These are phyloP conservation scores for Kodamaea hsintzibuensis DNA, from an alignment of 805 yeast species.

Conservation along the genomic window DNA sequence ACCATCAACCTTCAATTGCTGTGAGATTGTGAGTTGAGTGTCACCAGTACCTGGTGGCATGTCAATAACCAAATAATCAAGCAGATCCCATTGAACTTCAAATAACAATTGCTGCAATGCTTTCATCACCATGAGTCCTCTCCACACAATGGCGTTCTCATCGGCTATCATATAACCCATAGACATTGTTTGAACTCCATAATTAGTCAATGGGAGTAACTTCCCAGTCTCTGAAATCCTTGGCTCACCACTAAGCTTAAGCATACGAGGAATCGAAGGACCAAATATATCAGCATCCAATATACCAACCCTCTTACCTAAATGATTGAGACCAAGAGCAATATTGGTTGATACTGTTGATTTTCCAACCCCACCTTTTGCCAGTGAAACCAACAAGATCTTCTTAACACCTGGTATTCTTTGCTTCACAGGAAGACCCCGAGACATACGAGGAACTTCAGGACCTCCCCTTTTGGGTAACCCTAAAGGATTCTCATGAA, in stretches of 20 bases:
- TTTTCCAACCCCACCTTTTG: constrained; percentile 83
- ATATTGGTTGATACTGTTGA: constrained; percentile 72
- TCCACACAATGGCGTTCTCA: constrained; percentile 75
- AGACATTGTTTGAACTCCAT: constrained; percentile 82
- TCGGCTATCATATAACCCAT: constrained; percentile 79
- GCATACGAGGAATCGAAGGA: constrained; percentile 74
- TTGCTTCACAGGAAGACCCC: constrained; percentile 57
- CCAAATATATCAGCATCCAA: constrained; percentile 85
- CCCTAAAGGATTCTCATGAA: constrained; percentile 45
- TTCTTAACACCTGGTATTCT: constrained; percentile 60
- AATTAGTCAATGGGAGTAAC: constrained; percentile 66
- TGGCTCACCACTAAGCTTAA: constrained; percentile 73
- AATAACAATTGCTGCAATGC: constrained; percentile 82
- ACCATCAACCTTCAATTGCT: constrained; percentile 72
- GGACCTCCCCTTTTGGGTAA: constrained; percentile 31
- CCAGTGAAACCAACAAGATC: constrained; percentile 68
- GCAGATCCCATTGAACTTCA: constrained; percentile 71
- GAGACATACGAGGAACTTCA: constrained; percentile 42
- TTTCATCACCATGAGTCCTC: constrained; percentile 85
- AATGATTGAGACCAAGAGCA: constrained; percentile 58
- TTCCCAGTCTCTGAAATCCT: constrained; percentile 51
- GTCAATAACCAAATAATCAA: constrained; percentile 74
- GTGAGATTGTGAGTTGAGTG: constrained; percentile 79
- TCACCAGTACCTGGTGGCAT: constrained; percentile 96
- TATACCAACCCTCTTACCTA: constrained; percentile 62